Percentiles rank a stretch among this genome's conserved stretches.
These are phyloP conservation scores for Penicillium sp. DNA, from an alignment of 2,329 filamentous ascomycete species.

Conservation along the genomic window DNA sequence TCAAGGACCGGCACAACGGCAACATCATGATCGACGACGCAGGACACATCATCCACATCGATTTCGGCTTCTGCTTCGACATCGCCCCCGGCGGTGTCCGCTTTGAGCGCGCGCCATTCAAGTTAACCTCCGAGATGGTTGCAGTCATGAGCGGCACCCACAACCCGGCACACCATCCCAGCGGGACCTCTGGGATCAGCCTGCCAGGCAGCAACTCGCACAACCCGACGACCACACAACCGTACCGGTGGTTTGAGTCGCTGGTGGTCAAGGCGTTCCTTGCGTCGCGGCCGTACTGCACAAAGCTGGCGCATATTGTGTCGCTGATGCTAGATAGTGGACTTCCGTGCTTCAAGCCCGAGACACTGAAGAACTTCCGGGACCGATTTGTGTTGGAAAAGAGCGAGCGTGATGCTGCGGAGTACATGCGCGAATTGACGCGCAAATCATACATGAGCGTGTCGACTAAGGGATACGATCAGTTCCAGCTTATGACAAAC, in stretches of 20 bases:
- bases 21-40: conserved; percentile 99
- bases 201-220: conserved; percentile 40
- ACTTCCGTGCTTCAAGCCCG: conserved; percentile 95
- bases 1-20: conserved; percentile 98
- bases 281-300: conserved; percentile 79
- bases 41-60: conserved; percentile 96
- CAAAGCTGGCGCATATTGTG: conserved; percentile 88
- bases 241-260: conserved; percentile 96
- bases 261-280: conserved; percentile 95
- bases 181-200: conserved; percentile 32
- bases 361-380: conserved; percentile 88
- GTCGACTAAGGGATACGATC: conserved; percentile 93
- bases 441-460: conserved; percentile 89
- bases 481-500: conserved; percentile 96
- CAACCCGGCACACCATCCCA: conserved; percentile 33
- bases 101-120: conserved; percentile 98
- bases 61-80: conserved; percentile 99
- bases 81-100: conserved; percentile 96
- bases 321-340: conserved; percentile 95
- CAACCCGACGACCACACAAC: conserved; percentile 70
- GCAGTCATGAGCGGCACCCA: conserved; percentile 91
- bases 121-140: conserved; percentile 95
- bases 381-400: conserved; percentile 92
- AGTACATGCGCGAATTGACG: conserved; percentile 88
- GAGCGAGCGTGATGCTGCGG: conserved; percentile 88